These are phyloP conservation scores for Ilyonectria sp. DNA, from an alignment of 2,329 filamentous ascomycete species.

Conservation along the genomic window DNA sequence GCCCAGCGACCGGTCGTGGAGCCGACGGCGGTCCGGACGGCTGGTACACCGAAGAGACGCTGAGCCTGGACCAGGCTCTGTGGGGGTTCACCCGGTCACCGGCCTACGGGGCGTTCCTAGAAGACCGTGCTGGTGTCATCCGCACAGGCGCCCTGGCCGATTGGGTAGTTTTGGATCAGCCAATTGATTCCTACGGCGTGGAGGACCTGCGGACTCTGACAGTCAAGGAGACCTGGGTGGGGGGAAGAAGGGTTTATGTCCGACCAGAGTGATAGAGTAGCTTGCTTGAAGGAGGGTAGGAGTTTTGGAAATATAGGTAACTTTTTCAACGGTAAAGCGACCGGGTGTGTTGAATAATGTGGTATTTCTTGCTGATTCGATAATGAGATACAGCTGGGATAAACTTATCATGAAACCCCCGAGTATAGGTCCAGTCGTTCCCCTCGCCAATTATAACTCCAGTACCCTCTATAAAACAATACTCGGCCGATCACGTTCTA, in stretches of 20 bases:
- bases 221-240: conserved; percentile 80
- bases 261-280: conserved; percentile 14
- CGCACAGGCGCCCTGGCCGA: conserved; percentile 75
- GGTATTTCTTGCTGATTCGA: too few relatives aligned
- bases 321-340: too few relatives aligned
- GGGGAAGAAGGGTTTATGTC: conserved; percentile 65
- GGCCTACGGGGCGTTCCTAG: conserved; percentile 72
- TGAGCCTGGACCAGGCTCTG: conserved; percentile 72
- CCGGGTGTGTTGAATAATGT: too few relatives aligned
- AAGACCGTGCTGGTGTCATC: conserved; percentile 73
- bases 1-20: conserved; percentile 69
- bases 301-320: not conserved
- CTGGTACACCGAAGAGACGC: conserved; percentile 73
- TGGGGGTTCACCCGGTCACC: conserved; percentile 73
- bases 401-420: too few relatives aligned
- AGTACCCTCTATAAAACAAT: not conserved
- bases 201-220: conserved; percentile 68
- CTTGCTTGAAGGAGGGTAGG: not conserved
- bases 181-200: conserved; percentile 64
- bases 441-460: not conserved
- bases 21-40: conserved; percentile 63
- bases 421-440: too few relatives aligned
- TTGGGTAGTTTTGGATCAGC: conserved; percentile 78
- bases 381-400: too few relatives aligned
- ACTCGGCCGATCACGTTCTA: not conserved